phyloP scores from a whole-genome alignment of 78 protist genomes.

The Guillardia theta region DNA sequence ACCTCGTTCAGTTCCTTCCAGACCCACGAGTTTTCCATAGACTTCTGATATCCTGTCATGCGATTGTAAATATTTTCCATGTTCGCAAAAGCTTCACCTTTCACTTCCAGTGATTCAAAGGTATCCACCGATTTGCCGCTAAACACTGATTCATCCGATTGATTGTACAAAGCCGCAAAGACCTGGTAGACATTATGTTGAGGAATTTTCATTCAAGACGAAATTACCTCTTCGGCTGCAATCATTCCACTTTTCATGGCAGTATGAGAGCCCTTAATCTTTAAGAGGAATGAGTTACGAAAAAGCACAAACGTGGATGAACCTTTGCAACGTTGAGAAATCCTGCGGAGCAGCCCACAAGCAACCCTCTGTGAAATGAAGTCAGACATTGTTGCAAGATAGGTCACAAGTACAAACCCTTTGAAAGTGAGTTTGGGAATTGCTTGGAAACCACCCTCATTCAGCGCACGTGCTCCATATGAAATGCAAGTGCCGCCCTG shows the following conservation, averaged over 20 bases:
- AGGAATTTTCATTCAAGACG: too few species aligned
- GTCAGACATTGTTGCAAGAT: too few species aligned
- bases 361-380: background rate
- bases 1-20: conserved; percentile 77
- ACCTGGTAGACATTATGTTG: too few species aligned
- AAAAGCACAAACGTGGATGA: too few species aligned
- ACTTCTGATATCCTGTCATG: background rate
- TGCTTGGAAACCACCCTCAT: conserved; percentile 92
- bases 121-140: background rate
- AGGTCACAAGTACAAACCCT: too few species aligned
- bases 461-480: conserved; percentile 95
- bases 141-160: background rate
- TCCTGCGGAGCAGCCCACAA: conserved; percentile 93
- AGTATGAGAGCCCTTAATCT: conserved; percentile 92
- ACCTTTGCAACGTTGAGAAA: conserved; percentile 92
- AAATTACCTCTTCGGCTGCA: background rate
- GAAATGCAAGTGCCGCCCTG: conserved; percentile 81
- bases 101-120: background rate
- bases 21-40: conserved; percentile 69
- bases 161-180: background rate
- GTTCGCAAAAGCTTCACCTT: too few species aligned
- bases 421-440: conserved; percentile 89
- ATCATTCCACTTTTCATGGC: conserved; percentile 88
- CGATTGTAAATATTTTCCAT: too few species aligned
- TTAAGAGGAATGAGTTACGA: too few species aligned